These are phyloP conservation scores for Diplodia seriata DNA, from an alignment of 2,329 filamentous ascomycete species.

Conservation along the genomic window DNA sequence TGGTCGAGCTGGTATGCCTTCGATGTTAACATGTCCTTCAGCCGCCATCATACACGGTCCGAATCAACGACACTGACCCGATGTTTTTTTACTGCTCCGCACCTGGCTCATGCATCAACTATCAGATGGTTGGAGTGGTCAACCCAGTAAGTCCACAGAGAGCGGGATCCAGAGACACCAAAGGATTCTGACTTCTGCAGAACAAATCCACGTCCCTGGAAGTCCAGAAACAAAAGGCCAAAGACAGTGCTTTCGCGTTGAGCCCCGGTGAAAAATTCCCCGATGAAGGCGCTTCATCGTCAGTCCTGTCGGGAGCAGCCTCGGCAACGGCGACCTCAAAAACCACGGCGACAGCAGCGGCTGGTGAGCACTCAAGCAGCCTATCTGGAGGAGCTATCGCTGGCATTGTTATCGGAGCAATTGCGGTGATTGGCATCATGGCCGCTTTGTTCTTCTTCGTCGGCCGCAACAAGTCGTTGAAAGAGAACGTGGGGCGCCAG, in stretches of 20 bases:
- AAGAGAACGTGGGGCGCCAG: constrained; percentile 11
- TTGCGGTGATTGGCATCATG: constrained; percentile 66
- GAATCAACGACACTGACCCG: constrained; percentile 45
- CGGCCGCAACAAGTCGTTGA: constrained; percentile 49
- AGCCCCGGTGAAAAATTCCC: constrained; percentile 52
- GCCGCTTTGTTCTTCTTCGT: constrained; percentile 71
- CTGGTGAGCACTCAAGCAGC: constrained; percentile 29
- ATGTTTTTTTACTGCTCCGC: constrained; percentile 59
- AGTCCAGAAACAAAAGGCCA: constrained; percentile 33
- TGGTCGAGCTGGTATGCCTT: background rate
- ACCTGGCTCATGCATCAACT: constrained; percentile 66
- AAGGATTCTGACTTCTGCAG: constrained; percentile 9
- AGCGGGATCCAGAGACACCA: background rate
- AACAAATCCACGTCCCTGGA: constrained; percentile 27
- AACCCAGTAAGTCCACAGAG: constrained; percentile 63
- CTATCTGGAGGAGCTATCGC: constrained; percentile 52
- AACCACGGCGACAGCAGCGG: background rate
- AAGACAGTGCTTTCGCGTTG: constrained; percentile 40
- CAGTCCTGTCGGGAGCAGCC: constrained; percentile 9
- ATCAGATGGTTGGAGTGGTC: constrained; percentile 78
- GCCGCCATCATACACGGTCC: constrained; percentile 40
- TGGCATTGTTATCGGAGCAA: constrained; percentile 67
- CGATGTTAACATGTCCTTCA: background rate
- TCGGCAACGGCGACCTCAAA: constrained; percentile 1
- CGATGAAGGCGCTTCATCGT: constrained; percentile 39